Evolutionary conservation across 805 yeast genomes (phyloP).

Genomic region (Groenewaldozyma salmanticensis): DNA sequence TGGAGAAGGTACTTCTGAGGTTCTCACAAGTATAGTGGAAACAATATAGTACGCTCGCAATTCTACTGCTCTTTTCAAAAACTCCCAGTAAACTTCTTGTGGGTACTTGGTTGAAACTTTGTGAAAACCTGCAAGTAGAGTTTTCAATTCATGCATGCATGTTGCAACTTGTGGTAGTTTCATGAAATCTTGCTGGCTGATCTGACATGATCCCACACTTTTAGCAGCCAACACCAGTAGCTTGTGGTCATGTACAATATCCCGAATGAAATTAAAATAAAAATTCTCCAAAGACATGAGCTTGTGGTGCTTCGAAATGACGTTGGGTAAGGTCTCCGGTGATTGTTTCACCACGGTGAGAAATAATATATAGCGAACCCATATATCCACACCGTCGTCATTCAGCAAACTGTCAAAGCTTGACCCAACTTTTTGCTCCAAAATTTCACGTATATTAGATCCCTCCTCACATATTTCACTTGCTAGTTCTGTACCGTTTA

Average conservation of each 20-base stretch:
- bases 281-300: too few species aligned
- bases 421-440: neutral
- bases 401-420: neutral
- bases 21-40: conserved; percentile 6
- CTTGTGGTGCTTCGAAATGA: too few species aligned
- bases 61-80: neutral
- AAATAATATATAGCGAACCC: neutral
- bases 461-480: too few species aligned
- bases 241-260: neutral
- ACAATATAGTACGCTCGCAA: neutral
- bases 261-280: neutral
- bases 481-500: neutral
- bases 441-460: too few species aligned
- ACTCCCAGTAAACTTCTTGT: neutral
- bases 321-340: neutral
- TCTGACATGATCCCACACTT: neutral
- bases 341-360: neutral
- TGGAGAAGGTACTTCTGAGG: neutral
- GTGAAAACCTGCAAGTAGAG: neutral
- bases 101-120: conserved; percentile 2
- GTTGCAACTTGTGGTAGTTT: neutral
- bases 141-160: neutral
- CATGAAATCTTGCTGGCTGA: neutral
- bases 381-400: neutral
- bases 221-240: neutral